Percentiles rank a stretch among this genome's conserved stretches.
phyloP scores from a whole-genome alignment of 2,329 filamentous ascomycete genomes.

The Colletotrichum sublineola region DNA sequence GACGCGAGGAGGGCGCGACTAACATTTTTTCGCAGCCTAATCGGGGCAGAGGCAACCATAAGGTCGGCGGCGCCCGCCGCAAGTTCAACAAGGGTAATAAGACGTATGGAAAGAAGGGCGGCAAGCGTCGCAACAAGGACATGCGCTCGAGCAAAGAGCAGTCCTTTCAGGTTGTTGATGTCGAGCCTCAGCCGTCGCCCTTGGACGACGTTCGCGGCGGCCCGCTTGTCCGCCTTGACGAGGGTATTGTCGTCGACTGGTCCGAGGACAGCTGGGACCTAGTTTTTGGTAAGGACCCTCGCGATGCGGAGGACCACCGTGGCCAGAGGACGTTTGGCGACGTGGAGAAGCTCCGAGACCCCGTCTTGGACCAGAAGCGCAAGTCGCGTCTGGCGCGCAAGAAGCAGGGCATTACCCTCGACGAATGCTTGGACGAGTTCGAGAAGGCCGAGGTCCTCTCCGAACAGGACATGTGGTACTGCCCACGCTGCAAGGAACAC shows the following conservation, averaged over 20 bases:
- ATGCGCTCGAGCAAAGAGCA: constrained; percentile 54
- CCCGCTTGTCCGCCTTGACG: constrained; percentile 81
- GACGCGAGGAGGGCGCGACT: background rate
- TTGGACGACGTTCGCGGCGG: constrained; percentile 57
- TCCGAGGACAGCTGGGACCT: constrained; percentile 75
- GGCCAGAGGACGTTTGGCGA: constrained; percentile 71
- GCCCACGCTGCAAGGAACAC: constrained; percentile 94
- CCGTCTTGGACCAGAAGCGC: constrained; percentile 75
- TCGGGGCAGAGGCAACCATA: constrained; percentile 33
- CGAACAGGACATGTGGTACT: constrained; percentile 98
- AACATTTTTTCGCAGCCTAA: constrained; percentile 40
- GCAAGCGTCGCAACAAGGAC: constrained; percentile 62
- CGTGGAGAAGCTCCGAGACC: constrained; percentile 68
- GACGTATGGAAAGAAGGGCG: constrained; percentile 63
- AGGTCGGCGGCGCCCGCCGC: constrained; percentile 52
- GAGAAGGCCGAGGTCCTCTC: constrained; percentile 94
- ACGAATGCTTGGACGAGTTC: constrained; percentile 94
- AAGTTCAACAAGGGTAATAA: constrained; percentile 63
- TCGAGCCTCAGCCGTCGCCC: constrained; percentile 42
- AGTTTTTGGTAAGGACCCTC: constrained; percentile 71
- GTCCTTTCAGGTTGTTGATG: constrained; percentile 47
- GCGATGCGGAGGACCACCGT: constrained; percentile 62
- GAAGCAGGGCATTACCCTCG: constrained; percentile 79
- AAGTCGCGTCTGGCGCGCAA: constrained; percentile 69
- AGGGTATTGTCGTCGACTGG: constrained; percentile 93